phyloP scores from a whole-genome alignment of 2,329 filamentous ascomycete genomes.

The Ophiobolus disseminans region DNA sequence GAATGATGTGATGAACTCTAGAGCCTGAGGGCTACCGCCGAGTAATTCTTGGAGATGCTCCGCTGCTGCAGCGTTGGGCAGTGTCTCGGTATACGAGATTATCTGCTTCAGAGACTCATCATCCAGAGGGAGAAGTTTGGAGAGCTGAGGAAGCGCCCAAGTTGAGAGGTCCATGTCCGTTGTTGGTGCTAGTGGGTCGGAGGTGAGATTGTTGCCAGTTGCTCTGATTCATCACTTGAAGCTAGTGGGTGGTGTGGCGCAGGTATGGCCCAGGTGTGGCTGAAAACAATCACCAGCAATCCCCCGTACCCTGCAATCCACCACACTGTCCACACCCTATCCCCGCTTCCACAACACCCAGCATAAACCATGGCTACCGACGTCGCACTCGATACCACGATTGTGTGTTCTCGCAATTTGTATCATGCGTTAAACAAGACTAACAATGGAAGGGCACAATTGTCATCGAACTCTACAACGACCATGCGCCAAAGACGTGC shows the following conservation, averaged over 20 bases:
- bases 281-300: constrained; percentile 15
- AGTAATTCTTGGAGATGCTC: constrained; percentile 88
- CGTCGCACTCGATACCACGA: constrained; percentile 81
- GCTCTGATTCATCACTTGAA: constrained; percentile 28
- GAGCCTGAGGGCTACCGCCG: constrained; percentile 78
- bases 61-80: constrained; percentile 78
- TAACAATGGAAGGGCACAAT: constrained; percentile 71
- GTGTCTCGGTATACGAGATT: constrained; percentile 77
- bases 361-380: constrained; percentile 60
- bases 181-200: constrained; percentile 5
- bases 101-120: constrained; percentile 84
- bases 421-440: not conserved
- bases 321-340: constrained; percentile 29
- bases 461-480: constrained; percentile 85
- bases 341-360: not conserved
- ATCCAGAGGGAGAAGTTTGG: constrained; percentile 81
- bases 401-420: constrained; percentile 63
- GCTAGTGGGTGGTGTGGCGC: constrained; percentile 26
- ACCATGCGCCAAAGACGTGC: constrained; percentile 88
- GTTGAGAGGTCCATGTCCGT: constrained; percentile 50
- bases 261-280: constrained; percentile 10
- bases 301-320: constrained; percentile 8
- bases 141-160: constrained; percentile 75
- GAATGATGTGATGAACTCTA: constrained; percentile 76
- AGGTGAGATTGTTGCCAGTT: not conserved